A percentile compares a stretch with the other conserved stretches of the same genome.
Conservation (phyloP, 192 early-diverging fungal genomes). For the Entomortierella parvispora region DNA sequence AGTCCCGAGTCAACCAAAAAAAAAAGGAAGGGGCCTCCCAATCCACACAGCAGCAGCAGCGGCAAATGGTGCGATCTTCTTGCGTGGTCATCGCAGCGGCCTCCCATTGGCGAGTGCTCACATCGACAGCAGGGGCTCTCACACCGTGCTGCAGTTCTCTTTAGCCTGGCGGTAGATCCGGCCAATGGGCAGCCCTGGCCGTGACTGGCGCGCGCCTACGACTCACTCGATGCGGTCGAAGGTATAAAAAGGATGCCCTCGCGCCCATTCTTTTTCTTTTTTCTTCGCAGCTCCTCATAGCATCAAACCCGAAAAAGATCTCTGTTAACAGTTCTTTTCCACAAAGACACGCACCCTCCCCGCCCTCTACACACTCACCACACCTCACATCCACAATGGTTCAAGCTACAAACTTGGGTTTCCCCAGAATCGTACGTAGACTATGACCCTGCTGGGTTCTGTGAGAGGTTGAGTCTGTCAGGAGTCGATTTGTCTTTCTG, state of each 20-base stretch:
- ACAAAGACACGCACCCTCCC: not conserved
- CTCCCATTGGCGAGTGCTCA: too few species aligned
- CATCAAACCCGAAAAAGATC: slow-evolving; percentile 46
- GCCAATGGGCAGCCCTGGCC: too few species aligned
- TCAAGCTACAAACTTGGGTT: slow-evolving; percentile 54
- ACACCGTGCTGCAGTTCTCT: not conserved
- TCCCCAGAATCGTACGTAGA: slow-evolving; percentile 51
- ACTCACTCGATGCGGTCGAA: too few species aligned
- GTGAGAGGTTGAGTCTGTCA: not conserved
- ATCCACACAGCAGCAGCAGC: too few species aligned
- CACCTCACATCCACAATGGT: slow-evolving; percentile 34
- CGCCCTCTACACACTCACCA: slow-evolving; percentile 7
- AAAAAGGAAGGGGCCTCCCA: too few species aligned
- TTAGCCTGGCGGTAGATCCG: too few species aligned
- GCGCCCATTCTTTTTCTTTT: slow-evolving; percentile 18
- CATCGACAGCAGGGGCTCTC: not conserved
- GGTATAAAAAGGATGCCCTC: slow-evolving; percentile 16
- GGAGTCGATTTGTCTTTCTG: not conserved
- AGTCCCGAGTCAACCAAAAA: too few species aligned
- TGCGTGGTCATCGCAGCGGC: too few species aligned
- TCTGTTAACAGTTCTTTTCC: slow-evolving; percentile 52
- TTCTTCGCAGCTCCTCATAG: slow-evolving; percentile 41
- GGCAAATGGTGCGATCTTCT: too few species aligned
- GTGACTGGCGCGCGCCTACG: too few species aligned
- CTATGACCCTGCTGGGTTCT: slow-evolving; percentile 5